These are phyloP conservation scores for Fragaria vesca DNA, from an alignment of 306 rosid genomes.

Conservation along the genomic window DNA sequence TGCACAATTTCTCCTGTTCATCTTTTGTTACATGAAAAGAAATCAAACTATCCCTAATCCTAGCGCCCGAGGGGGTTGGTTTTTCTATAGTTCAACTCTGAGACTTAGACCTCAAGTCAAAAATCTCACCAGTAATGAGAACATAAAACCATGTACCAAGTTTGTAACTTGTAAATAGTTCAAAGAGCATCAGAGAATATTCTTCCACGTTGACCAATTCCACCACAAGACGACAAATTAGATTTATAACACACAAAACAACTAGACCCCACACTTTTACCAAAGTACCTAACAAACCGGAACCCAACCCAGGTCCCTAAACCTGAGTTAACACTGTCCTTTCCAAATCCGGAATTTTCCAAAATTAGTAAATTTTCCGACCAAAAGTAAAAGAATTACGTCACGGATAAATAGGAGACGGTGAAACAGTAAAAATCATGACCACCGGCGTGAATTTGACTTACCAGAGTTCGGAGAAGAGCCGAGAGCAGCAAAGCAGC, in stretches of 20 bases:
- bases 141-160: background rate
- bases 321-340: background rate
- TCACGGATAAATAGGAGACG: background rate
- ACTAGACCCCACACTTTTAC: background rate
- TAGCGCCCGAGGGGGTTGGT: too few species aligned
- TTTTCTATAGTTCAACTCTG: background rate
- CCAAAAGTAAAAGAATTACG: background rate
- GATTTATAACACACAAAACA: background rate
- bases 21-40: background rate
- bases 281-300: background rate
- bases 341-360: background rate
- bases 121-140: background rate
- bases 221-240: background rate
- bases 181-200: conserved; percentile 11
- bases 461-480: conserved; percentile 62
- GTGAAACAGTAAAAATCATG: background rate
- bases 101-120: background rate
- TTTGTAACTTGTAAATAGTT: background rate
- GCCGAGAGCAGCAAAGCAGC: conserved; percentile 58
- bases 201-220: background rate
- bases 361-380: background rate
- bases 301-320: background rate
- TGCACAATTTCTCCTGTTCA: background rate
- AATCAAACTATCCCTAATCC: background rate
- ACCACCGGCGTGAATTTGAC: background rate